Conservation (phyloP, 805 yeast genomes). For the Zygosaccharomyces rouxii region DNA sequence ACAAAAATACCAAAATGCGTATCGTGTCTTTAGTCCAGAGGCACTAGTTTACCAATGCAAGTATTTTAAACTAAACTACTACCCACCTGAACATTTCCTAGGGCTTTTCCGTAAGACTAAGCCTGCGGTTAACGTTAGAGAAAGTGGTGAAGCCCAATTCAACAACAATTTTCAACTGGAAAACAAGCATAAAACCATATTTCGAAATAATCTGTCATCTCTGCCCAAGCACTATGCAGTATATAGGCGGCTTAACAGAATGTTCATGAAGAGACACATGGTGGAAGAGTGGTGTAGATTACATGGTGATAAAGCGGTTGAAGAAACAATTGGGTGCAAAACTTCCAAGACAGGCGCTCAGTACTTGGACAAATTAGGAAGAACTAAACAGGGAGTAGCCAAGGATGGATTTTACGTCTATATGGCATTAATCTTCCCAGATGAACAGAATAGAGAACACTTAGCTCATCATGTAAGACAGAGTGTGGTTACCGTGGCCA, state of each 20-base stretch:
- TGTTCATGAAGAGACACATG: slow-evolving; percentile 16
- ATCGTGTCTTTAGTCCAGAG: slow-evolving; percentile 12
- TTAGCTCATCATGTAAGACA: slow-evolving; percentile 17
- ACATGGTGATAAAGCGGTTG: slow-evolving; percentile 20
- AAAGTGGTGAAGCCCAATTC: slow-evolving; percentile 14
- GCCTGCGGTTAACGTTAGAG: slow-evolving; percentile 27
- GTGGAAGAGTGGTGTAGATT: slow-evolving; percentile 26
- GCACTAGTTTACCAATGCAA: slow-evolving; percentile 22
- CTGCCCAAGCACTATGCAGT: slow-evolving; percentile 27
- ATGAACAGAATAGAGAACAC: slow-evolving; percentile 10
- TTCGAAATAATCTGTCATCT: slow-evolving; percentile 13
- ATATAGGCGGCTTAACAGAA: slow-evolving; percentile 22
- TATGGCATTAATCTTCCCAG: slow-evolving; percentile 24
- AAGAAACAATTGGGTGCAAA: slow-evolving; percentile 5
- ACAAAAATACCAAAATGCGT: slow-evolving; percentile 11
- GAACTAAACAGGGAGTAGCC: slow-evolving; percentile 21
- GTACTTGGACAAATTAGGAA: slow-evolving; percentile 9
- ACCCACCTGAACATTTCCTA: slow-evolving; percentile 31
- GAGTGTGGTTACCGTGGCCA: slow-evolving; percentile 21
- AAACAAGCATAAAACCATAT: slow-evolving; percentile 1
- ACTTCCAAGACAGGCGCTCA: background rate
- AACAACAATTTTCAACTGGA: slow-evolving; percentile 17
- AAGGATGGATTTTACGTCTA: slow-evolving; percentile 33
- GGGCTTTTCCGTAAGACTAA: slow-evolving; percentile 28
- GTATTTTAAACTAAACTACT: slow-evolving; percentile 24